Evolutionary conservation across 768 basidiomycete species (phyloP).

Genomic region (Kwoniella pini): DNA sequence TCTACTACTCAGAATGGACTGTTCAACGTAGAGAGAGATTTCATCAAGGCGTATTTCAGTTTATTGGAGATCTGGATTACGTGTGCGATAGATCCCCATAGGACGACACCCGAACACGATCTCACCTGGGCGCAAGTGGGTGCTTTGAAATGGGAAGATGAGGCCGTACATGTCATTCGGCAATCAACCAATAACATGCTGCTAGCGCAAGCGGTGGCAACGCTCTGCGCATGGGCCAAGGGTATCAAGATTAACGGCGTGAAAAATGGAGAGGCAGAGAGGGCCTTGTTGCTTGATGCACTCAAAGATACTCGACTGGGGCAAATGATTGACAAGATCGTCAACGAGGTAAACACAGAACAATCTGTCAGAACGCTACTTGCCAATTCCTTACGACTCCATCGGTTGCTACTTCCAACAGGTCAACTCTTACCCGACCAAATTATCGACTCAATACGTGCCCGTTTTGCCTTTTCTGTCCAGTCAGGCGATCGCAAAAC

Average conservation of each 20-base stretch:
- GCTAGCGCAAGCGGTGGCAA: constrained; percentile 58
- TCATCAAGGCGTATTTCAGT: constrained; percentile 60
- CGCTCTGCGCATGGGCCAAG: constrained; percentile 70
- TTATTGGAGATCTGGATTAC: constrained; percentile 72
- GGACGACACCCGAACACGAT: constrained; percentile 80
- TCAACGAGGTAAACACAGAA: background rate
- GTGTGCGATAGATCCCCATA: constrained; percentile 88
- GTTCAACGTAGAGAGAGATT: background rate
- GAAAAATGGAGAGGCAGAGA: constrained; percentile 68
- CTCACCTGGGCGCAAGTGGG: constrained; percentile 83
- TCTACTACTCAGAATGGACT: background rate
- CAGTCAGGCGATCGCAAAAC: background rate
- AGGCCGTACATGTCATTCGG: constrained; percentile 43
- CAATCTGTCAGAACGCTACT: background rate
- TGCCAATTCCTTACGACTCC: constrained; percentile 6
- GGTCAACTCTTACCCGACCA: background rate
- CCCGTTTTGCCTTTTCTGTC: background rate
- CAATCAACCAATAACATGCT: background rate
- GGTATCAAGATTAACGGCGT: constrained; percentile 73
- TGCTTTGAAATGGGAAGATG: constrained; percentile 74
- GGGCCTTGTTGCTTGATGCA: constrained; percentile 40
- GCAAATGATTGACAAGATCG: background rate
- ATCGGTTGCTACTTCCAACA: background rate
- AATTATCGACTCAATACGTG: background rate
- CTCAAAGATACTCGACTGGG: constrained; percentile 17